Base-by-base conservation (phyloP, 352 stramenopile genomes). In the Globisporangium uncinulatum region DNA sequence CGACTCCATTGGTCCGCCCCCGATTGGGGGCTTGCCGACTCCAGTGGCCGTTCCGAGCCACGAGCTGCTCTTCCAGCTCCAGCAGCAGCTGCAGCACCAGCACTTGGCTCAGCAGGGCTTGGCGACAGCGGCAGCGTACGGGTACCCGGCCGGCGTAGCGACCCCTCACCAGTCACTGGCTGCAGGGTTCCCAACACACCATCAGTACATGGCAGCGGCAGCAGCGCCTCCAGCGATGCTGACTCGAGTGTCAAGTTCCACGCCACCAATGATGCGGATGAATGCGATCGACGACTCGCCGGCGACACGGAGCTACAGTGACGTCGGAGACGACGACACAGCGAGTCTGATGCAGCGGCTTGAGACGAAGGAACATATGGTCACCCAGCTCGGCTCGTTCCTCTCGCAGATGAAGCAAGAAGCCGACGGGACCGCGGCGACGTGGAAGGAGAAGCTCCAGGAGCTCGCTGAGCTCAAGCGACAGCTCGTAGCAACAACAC, bases 371-470 rank as follows among this genome's bases (percentile, higher is more conserved):
- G 76, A 81, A 1, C 74, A 85, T 21, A 85, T 87, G 61, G 69
- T 89, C 14, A 63, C 71, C 1, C 79, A 89, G 39, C 63, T 89
- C n/a, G 76, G 76, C 13, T 82, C 74, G 0, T 81, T 89, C n/a
- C 54, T 89, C 6, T 67, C 75, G 1, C 79, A 89, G 44, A 86
- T 89, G 73, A 81, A 89, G 57, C 79, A 87, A 41, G 76, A 89
- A 15, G 82, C 76, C 0, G 76, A 89, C 54, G 76, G 76, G 3
- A 87, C 69, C 4, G 68, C 74, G 0, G 64, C 64, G 17, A 74
- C 71, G 4, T 87, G 76, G 76, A 83, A 84, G 11, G 79, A 85
- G 32, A 86, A 85, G 44, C 66, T 87, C 5, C 61, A 71, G 9
- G 78, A 87, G 46, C 76, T 71, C n/a, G 61, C 61, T 0, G 72